Conservation (phyloP, 768 basidiomycete genomes). For the Tylopilus vinaceipallidus region DNA sequence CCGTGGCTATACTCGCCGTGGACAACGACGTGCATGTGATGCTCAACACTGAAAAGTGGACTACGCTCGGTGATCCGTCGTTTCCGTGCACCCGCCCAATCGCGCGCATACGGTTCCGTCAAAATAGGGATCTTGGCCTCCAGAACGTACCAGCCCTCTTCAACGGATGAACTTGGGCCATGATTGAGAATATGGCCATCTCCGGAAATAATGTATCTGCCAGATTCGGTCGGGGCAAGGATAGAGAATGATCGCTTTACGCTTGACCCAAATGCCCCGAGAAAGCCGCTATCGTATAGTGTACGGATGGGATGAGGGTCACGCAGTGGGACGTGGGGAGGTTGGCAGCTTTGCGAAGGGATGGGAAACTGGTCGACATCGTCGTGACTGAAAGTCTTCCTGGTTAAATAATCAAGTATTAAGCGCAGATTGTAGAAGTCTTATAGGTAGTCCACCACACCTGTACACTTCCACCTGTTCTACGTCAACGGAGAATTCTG, state of each 20-base stretch:
- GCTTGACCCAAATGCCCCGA: slow-evolving; percentile 23
- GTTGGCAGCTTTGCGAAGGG: slow-evolving; percentile 55
- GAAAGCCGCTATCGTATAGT: slow-evolving; percentile 47
- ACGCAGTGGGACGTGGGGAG: slow-evolving; percentile 59
- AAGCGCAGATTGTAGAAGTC: slow-evolving; percentile 5
- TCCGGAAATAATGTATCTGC: slow-evolving; percentile 47
- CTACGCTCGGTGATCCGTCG: slow-evolving; percentile 46
- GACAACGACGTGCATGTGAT: slow-evolving; percentile 53
- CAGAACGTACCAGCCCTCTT: slow-evolving; percentile 28
- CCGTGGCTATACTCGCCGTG: slow-evolving; percentile 53
- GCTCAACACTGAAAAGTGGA: slow-evolving; percentile 57
- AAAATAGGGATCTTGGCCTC: slow-evolving; percentile 22
- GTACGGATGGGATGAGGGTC: slow-evolving; percentile 48
- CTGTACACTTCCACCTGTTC: slow-evolving; percentile 66
- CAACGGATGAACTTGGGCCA: slow-evolving; percentile 18
- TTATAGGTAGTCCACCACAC: slow-evolving; percentile 40
- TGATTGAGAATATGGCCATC: slow-evolving; percentile 49
- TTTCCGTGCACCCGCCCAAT: slow-evolving; percentile 30
- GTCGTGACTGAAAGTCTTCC: slow-evolving; percentile 40
- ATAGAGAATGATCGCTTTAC: slow-evolving; percentile 44
- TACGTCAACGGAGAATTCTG: slow-evolving; percentile 54
- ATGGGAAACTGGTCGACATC: slow-evolving; percentile 52
- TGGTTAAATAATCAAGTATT: slow-evolving; percentile 25
- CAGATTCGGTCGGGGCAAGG: slow-evolving; percentile 45
- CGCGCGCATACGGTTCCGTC: slow-evolving; percentile 8